Evolutionary conservation across 148 eudicot genomes (phyloP), one percentile per base, ranked within the genome.

Genomic region (Amaranthus cruentus): DNA sequence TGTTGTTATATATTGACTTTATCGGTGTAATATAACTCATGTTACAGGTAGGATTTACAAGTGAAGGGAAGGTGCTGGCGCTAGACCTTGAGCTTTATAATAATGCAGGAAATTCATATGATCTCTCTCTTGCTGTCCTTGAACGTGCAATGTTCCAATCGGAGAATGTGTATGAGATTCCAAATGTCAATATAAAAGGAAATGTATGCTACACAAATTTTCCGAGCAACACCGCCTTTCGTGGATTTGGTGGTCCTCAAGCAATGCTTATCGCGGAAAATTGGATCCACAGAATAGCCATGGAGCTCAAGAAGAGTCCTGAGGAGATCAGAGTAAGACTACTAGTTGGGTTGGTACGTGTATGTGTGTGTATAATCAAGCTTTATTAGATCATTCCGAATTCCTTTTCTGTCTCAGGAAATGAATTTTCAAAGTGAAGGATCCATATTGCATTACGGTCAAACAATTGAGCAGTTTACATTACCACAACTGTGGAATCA

Each of bases 181-280:
- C 97, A 44, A 91, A 95, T 81, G 71, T 95, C 47, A 84, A 88
- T 76, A 56, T 95, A 56, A 85, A 80, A 53, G 99, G 99, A 74
- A 84, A 78, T 49, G 99, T 92, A 80, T 95, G 99, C 81, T 95
- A 90, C 83, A 95, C 97, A 71, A 88, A 95, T 86, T 77, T 87
- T 48, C 99, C 99, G 18, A 95, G 97, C 78, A 87, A 95, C 77
- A 95, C 99, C 18, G 99, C 99, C 42, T 95, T 91, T 74, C 84
- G 99, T 70, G 99, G 99, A 79, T 92, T 95, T 80, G 99, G 99
- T 79, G 97, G 99, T 51, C 97, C 99, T 71, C 99, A 95, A 80
- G 99, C 97, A 64, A 91, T 95, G 99, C 89, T 95, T 46, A 83
- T 95, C 83, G 65, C 96, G 66, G 99, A 95, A 85, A 92, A 90